phyloP scores from a whole-genome alignment of 2,329 filamentous ascomycete genomes.

The Volutella citrinella region DNA sequence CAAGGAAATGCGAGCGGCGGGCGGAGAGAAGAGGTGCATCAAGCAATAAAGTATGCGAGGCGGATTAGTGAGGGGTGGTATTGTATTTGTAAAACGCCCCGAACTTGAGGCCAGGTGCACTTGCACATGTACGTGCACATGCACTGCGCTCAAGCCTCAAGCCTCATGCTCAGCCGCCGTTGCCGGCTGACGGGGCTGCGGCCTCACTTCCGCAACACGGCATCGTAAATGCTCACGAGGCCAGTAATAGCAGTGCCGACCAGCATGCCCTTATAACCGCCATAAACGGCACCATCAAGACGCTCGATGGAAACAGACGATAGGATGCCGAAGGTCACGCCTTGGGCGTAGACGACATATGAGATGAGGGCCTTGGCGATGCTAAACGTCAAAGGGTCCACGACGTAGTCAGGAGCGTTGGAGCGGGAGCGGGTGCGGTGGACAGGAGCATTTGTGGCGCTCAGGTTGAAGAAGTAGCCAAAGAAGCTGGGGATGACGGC shows the following conservation, averaged over 20 bases:
- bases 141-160: no score
- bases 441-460: constrained; percentile 44
- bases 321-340: constrained; percentile 61
- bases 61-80: no score
- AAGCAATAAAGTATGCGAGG: background rate
- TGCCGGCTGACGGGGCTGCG: no score
- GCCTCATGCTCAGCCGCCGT: no score
- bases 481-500: constrained; percentile 65
- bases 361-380: constrained; percentile 80
- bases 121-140: no score
- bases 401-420: constrained; percentile 49
- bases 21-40: constrained; percentile 3
- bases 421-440: constrained; percentile 41
- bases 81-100: no score
- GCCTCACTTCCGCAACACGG: constrained; percentile 65
- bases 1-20: constrained; percentile 10
- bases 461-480: constrained; percentile 91
- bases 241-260: constrained; percentile 67
- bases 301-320: constrained; percentile 56
- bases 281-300: constrained; percentile 66
- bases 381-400: constrained; percentile 89
- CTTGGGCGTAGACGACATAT: constrained; percentile 75
- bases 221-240: constrained; percentile 72
- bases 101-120: no score
- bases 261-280: constrained; percentile 67